Evolutionary conservation across 129 eudicot species (phyloP).

Genomic region (Centaurea solstitialis): DNA sequence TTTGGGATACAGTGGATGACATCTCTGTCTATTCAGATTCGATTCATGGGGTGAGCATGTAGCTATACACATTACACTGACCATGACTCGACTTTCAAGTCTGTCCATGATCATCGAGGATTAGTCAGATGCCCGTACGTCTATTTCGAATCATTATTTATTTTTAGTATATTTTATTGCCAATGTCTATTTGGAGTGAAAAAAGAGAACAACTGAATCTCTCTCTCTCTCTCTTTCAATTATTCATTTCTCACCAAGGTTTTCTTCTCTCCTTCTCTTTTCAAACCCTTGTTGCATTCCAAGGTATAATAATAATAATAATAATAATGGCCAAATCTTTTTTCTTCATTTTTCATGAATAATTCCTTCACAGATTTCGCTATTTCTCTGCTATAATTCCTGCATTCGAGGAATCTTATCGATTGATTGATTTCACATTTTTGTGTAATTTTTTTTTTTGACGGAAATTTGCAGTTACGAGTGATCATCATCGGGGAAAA

Average conservation of each 20-base stretch:
- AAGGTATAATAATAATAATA: slow-evolving; percentile 28
- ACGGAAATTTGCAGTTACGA: slow-evolving; percentile 20
- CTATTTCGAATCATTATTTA: background rate
- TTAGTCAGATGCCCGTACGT: too few relatives aligned
- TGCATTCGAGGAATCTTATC: slow-evolving; percentile 13
- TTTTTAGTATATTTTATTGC: background rate
- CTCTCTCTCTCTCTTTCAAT: too few relatives aligned
- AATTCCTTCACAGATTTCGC: slow-evolving; percentile 17
- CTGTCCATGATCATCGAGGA: too few relatives aligned
- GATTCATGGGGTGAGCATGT: too few relatives aligned
- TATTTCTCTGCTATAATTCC: background rate
- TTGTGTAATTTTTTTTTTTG: background rate
- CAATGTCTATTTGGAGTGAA: slow-evolving; percentile 11
- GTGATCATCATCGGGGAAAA: slow-evolving; percentile 20
- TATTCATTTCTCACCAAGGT: slow-evolving; percentile 33
- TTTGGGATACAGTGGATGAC: too few relatives aligned
- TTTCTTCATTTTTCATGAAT: slow-evolving; percentile 13
- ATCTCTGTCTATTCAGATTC: too few relatives aligned
- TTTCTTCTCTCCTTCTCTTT: slow-evolving; percentile 23
- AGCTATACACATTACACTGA: too few relatives aligned
- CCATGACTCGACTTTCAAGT: too few relatives aligned
- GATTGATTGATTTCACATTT: slow-evolving; percentile 26
- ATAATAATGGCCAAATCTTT: slow-evolving; percentile 3
- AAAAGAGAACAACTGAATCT: slow-evolving; percentile 27
- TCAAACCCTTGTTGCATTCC: slow-evolving; percentile 36